These are phyloP conservation scores for Arxiozyma heterogenica DNA, from an alignment of 1,139 yeast species.

Conservation along the genomic window DNA sequence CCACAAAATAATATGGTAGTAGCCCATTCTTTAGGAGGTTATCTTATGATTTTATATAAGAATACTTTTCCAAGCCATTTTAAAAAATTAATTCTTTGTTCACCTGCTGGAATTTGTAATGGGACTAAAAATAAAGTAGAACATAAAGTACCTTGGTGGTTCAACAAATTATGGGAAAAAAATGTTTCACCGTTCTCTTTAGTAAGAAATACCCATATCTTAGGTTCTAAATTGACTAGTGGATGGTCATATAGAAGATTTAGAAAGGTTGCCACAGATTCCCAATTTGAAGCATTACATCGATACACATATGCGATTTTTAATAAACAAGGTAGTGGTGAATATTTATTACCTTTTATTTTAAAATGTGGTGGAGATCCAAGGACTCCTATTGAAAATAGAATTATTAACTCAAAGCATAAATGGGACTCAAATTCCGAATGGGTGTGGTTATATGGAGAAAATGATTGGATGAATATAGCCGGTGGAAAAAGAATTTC, in stretches of 20 bases:
- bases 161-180: slow-evolving; percentile 55
- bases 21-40: slow-evolving; percentile 93
- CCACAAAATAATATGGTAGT: slow-evolving; percentile 50
- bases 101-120: slow-evolving; percentile 65
- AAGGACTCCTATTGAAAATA: slow-evolving; percentile 48
- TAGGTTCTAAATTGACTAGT: slow-evolving; percentile 63
- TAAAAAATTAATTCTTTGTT: slow-evolving; percentile 57
- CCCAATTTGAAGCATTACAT: slow-evolving; percentile 43
- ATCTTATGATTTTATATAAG: slow-evolving; percentile 67
- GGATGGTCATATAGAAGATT: slow-evolving; percentile 72
- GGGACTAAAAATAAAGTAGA: slow-evolving; percentile 30
- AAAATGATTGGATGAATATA: slow-evolving; percentile 69
- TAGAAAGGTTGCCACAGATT: slow-evolving; percentile 25
- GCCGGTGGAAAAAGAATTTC: slow-evolving; percentile 40
- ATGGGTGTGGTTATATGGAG: slow-evolving; percentile 62
- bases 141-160: slow-evolving; percentile 51
- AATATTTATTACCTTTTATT: slow-evolving; percentile 59
- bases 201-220: slow-evolving; percentile 53
- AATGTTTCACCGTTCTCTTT: slow-evolving; percentile 63
- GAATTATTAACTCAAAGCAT: slow-evolving; percentile 33
- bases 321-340: slow-evolving; percentile 66
- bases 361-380: slow-evolving; percentile 73
- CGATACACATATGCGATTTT: slow-evolving; percentile 62
- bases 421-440: slow-evolving; percentile 34
- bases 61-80: slow-evolving; percentile 48